These are phyloP conservation scores for Penicillium angulare DNA, from an alignment of 495 filamentous ascomycete genomes.

Conservation along the genomic window DNA sequence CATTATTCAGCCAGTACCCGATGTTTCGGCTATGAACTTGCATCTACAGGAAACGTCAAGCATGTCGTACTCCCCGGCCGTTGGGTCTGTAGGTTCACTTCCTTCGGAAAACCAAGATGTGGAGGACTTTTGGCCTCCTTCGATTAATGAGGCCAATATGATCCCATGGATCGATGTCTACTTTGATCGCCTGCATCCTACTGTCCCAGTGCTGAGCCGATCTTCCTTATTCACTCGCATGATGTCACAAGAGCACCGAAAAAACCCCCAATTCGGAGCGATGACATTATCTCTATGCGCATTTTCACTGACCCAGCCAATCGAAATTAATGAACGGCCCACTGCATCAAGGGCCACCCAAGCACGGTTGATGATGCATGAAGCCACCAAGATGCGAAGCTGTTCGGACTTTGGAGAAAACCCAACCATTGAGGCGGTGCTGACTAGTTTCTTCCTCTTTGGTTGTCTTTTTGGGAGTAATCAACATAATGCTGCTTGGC, in stretches of 20 bases:
- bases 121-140: conserved; percentile 32
- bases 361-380: conserved; percentile 62
- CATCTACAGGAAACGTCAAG: conserved; percentile 16
- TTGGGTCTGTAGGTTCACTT: conserved; percentile 11
- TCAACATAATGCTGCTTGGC: conserved; percentile 56
- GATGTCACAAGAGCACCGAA: conserved; percentile 60
- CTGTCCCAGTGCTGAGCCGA: conserved; percentile 73
- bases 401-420: conserved; percentile 71
- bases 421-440: conserved; percentile 65
- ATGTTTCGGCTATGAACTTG: conserved; percentile 20
- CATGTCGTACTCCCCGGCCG: conserved; percentile 23
- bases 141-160: conserved; percentile 41
- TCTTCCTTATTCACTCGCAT: conserved; percentile 59
- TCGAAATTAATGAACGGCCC: conserved; percentile 48
- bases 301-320: conserved; percentile 83
- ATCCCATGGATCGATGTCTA: conserved; percentile 73
- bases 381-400: conserved; percentile 73
- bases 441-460: conserved; percentile 80
- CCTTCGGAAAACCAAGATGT: conserved; percentile 18
- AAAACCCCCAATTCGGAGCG: conserved; percentile 66
- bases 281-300: conserved; percentile 71
- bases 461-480: conserved; percentile 70
- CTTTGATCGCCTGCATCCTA: conserved; percentile 79
- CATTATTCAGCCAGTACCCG: conserved; percentile 31
- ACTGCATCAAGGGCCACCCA: conserved; percentile 52